Percentiles rank a stretch among this genome's conserved stretches.
Evolutionary conservation across 768 basidiomycete species (phyloP).

Genomic region (Lactarius deliciosus): DNA sequence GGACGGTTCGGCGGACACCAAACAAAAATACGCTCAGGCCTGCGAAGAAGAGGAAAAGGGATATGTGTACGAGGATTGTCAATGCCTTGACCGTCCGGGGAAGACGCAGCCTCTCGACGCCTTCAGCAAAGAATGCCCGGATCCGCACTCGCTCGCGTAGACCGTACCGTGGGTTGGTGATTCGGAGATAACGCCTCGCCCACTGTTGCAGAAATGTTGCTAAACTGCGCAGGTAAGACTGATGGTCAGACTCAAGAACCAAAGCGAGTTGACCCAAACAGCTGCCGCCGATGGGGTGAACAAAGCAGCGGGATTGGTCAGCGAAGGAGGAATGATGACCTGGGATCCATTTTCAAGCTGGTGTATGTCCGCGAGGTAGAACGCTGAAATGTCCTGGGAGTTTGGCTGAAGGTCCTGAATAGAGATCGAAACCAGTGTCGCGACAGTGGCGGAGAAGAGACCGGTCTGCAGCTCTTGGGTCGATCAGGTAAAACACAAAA

Average conservation of each 20-base stretch:
- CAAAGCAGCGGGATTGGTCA: neutral
- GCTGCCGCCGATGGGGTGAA: constrained; percentile 2
- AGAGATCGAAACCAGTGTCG: neutral
- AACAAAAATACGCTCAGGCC: constrained; percentile 23
- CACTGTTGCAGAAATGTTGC: constrained; percentile 23
- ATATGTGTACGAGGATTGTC: constrained; percentile 16
- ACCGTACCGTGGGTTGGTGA: neutral
- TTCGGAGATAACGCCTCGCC: constrained; percentile 9
- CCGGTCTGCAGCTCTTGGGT: constrained; percentile 2
- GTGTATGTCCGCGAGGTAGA: constrained; percentile 3
- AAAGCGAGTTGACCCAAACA: constrained; percentile 21
- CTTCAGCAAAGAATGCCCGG: constrained; percentile 7
- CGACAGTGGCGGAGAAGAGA: constrained; percentile 16
- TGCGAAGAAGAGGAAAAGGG: constrained; percentile 24
- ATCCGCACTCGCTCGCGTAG: constrained; percentile 10
- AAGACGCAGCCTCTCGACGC: constrained; percentile 9
- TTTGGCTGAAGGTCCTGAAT: constrained; percentile 1
- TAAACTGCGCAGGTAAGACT: constrained; percentile 14
- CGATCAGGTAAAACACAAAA: neutral
- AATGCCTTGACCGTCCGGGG: constrained; percentile 7
- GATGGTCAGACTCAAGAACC: constrained; percentile 19
- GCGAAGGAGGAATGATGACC: neutral
- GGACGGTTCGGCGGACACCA: constrained; percentile 10
- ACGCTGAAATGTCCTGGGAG: constrained; percentile 10
- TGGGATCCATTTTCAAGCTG: neutral